Percentiles rank a stretch among this genome's conserved stretches.
Conservation (phyloP, 179 eudicot species). For the Sideroxylon spinosum region DNA sequence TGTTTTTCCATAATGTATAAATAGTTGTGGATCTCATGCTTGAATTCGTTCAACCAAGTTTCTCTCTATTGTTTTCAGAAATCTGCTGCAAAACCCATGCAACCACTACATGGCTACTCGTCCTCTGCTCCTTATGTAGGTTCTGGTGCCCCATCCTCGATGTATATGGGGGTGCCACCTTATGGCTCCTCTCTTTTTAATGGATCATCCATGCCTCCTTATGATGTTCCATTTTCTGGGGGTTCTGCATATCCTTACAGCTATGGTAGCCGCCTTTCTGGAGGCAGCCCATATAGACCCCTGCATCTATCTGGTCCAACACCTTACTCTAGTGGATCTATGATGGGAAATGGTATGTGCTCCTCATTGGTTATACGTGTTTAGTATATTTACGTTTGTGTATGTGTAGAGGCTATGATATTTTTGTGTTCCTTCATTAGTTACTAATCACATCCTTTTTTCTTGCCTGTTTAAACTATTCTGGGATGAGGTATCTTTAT, state of each 20-base stretch:
- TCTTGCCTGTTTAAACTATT: background rate
- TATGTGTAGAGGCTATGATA: background rate
- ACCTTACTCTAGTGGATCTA: constrained; percentile 71
- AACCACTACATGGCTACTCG: constrained; percentile 61
- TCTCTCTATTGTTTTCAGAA: constrained; percentile 47
- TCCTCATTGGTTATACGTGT: background rate
- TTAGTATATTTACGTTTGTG: background rate
- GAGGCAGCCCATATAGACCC: constrained; percentile 85
- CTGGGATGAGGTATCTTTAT: constrained; percentile 1
- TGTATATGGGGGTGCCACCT: constrained; percentile 78
- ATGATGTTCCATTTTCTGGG: constrained; percentile 76
- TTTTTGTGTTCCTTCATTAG: background rate
- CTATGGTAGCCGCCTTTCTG: constrained; percentile 66
- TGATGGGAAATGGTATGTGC: constrained; percentile 64
- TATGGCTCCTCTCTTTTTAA: constrained; percentile 76
- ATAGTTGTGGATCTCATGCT: background rate
- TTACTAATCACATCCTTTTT: background rate
- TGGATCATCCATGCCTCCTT: constrained; percentile 71
- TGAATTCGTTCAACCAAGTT: background rate
- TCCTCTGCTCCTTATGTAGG: constrained; percentile 65
- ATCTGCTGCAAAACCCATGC: constrained; percentile 65
- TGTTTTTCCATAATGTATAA: background rate
- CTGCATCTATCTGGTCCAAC: constrained; percentile 70
- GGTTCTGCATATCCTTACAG: constrained; percentile 77
- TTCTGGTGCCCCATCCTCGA: constrained; percentile 70